phyloP scores from a whole-genome alignment of 768 basidiomycete species.

The Collybiopsis luxurians region DNA sequence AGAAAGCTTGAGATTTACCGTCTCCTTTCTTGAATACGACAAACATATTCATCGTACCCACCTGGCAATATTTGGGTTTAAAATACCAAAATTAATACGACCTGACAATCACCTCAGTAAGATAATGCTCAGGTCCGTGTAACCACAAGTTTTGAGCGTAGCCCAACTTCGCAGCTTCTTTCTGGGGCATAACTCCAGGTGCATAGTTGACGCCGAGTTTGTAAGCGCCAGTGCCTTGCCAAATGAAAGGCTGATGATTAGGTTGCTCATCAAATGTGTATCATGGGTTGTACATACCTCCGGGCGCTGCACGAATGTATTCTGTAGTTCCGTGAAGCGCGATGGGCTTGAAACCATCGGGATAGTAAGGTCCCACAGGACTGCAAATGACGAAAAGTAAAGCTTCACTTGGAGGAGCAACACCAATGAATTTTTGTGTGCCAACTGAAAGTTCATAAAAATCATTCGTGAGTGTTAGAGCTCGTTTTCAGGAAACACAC shows the following conservation, averaged over 20 bases:
- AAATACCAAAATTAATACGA: background rate
- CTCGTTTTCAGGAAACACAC: background rate
- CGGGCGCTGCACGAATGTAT: conserved; percentile 81
- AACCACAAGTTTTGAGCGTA: conserved; percentile 92
- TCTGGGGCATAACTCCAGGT: conserved; percentile 83
- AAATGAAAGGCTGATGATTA: background rate
- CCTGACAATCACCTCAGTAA: conserved; percentile 41
- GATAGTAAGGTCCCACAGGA: conserved; percentile 85
- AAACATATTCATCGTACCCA: conserved; percentile 94
- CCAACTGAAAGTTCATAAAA: conserved; percentile 57
- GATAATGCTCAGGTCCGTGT: conserved; percentile 62
- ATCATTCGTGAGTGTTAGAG: background rate
- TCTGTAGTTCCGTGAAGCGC: conserved; percentile 84
- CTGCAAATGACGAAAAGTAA: conserved; percentile 83
- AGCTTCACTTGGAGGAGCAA: conserved; percentile 75
- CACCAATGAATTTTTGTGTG: conserved; percentile 66
- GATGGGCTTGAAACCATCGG: conserved; percentile 87
- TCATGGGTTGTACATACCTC: conserved; percentile 46
- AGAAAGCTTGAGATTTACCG: conserved; percentile 37
- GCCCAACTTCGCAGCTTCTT: conserved; percentile 67
- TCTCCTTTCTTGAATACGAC: conserved; percentile 71
- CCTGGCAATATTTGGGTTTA: conserved; percentile 25
- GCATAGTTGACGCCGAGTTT: conserved; percentile 91
- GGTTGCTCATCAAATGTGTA: conserved; percentile 9
- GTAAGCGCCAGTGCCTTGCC: conserved; percentile 75